Percentiles rank a stretch among this genome's conserved stretches.
phyloP scores from a whole-genome alignment of 129 eudicot genomes.

The Rutidosis leptorrhynchoides region DNA sequence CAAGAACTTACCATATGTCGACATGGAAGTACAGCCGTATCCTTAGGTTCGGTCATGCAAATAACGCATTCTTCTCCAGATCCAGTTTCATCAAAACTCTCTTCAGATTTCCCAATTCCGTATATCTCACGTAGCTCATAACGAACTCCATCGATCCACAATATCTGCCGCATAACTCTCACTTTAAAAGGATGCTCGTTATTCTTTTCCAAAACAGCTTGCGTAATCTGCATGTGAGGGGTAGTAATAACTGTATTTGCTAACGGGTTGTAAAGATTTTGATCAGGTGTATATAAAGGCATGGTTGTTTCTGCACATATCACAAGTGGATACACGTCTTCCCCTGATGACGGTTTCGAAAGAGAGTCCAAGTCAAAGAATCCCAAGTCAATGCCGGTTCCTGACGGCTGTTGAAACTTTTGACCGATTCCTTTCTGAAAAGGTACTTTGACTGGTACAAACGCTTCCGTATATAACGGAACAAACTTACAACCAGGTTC shows the following conservation, averaged over 20 bases:
- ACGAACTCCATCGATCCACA: slow-evolving; percentile 76
- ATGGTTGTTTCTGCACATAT: slow-evolving; percentile 65
- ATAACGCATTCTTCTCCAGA: slow-evolving; percentile 88
- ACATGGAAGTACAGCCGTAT: slow-evolving; percentile 93
- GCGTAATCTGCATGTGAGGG: slow-evolving; percentile 79
- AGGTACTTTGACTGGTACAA: slow-evolving; percentile 56
- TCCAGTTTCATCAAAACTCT: slow-evolving; percentile 46
- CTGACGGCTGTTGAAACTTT: slow-evolving; percentile 65
- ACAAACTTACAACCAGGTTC: slow-evolving; percentile 46
- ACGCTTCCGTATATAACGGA: slow-evolving; percentile 58
- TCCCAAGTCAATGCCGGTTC: slow-evolving; percentile 79
- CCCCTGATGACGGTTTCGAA: slow-evolving; percentile 61
- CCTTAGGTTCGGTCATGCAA: slow-evolving; percentile 93
- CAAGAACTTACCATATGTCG: slow-evolving; percentile 80
- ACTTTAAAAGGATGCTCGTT: slow-evolving; percentile 48
- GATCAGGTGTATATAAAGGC: slow-evolving; percentile 30
- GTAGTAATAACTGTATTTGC: slow-evolving; percentile 35
- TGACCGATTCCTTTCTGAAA: slow-evolving; percentile 67
- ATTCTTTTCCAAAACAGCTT: slow-evolving; percentile 65
- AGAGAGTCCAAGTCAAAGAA: slow-evolving; percentile 56
- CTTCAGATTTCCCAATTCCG: slow-evolving; percentile 65
- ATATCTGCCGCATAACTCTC: slow-evolving; percentile 67
- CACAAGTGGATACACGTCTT: slow-evolving; percentile 69
- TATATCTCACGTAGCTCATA: slow-evolving; percentile 87
- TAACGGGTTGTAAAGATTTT: slow-evolving; percentile 27